Evolutionary conservation across 1,139 yeast genomes (phyloP), one percentile per base, ranked within the genome.

Genomic region (Dujonia santamariae): DNA sequence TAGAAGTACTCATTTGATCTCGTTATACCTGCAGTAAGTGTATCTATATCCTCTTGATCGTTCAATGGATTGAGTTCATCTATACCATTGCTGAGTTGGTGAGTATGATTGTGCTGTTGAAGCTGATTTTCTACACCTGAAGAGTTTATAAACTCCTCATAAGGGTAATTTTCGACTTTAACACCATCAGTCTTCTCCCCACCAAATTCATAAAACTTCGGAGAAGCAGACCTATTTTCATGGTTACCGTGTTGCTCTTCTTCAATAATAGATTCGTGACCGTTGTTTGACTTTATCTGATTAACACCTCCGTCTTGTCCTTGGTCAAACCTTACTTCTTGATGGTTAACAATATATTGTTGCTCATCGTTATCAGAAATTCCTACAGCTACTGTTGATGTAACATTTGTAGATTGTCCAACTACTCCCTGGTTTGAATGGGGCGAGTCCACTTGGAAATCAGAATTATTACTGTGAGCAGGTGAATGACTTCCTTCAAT

Each of bases 41-140:
- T 48, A 33, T 59, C 67, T 18, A 62, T 61, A 37, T 59, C 66
- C 3, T 56, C 51, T 22, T 56, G 63, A 24, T 53, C 61, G 32
- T 51, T 50, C 8, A 60, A 48, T 22, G 53, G 58, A 34, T 58
- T 57, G 24, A 59, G 50, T 19, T 53, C 64, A 26, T 54, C 61
- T 28, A 59, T 19, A 15, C 26, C 32, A 7, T 27, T 20, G 4
- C 31, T 25, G 27, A 38, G 38, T 19, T 43, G 45, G n/a, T 32
- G 27, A 25, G 38, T 17, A 28, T 39, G 40, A 16, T 43, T 45
- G 13, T 32, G 27, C 23, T 38, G 28, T 30, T 41, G 43, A n/a
- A 42, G 39, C 18, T 34, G 34, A 19, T 30, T 36, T 6, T 39
- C 36, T 12, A 32, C 44, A 17, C 32, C 37, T 13, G 41, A 47